Evolutionary conservation across 805 yeast species (phyloP), one percentile per base, ranked within the genome.

Genomic region (Grigorovia transvaalensis): DNA sequence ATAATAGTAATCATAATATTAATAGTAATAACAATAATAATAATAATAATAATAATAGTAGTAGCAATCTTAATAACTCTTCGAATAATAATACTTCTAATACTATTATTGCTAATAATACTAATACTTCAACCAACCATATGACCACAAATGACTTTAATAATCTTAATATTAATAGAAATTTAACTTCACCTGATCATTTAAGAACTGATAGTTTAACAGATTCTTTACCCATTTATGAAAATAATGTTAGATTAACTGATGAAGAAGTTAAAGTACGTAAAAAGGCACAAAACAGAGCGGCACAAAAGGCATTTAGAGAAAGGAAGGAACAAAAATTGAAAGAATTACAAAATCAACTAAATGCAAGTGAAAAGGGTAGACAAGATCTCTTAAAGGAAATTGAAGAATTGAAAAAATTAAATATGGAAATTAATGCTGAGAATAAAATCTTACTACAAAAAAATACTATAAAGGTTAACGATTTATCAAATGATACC

Each of bases 221-320:
- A 15, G 38, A 23, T 9, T 9, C 9, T 30, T 8, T 29, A 45
- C 30, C 30, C n/a, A 17, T 20, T 9, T 45, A 45, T 30, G 47
- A 45, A 45, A 45, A 45, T 45, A 45, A 45, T 45, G 27, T 45
- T 13, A 38, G 44, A n/a, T 40, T 50, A n/a, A 33, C 44, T 29
- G 50, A 51, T 49, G 68, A 69, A 44, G 77, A 80, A 54, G 59
- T 78, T 6, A 74, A 74, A 20, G 70, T 75, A 56, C 80, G 79
- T 62, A 75, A 86, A 47, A 85, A 82, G 60, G 89, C 89, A 2
- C 91, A 84, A 64, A 86, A 86, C 63, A 72, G 95, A 59, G 90
- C 90, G 11, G 95, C 95, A 0, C 95, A 87, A 68, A 72, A 89
- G 57, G 95, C 95, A 2, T 87, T 85, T 66, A 72, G 95, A 53